Evolutionary conservation across 495 filamentous ascomycete species (phyloP), one percentile per base, ranked within the genome.

Genomic region (Aspergillus egyptiacus): DNA sequence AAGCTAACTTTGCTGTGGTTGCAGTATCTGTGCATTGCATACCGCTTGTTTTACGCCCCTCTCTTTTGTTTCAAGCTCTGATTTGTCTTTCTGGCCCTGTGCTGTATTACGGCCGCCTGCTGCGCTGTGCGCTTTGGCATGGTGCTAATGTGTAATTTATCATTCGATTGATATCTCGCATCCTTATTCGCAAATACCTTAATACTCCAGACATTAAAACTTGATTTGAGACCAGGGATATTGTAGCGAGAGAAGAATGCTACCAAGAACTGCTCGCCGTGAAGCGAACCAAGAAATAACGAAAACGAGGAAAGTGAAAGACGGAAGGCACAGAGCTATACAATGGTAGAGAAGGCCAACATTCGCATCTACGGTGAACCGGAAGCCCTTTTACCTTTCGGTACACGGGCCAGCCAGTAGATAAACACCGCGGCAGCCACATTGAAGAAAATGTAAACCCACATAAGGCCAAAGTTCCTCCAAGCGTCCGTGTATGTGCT

Each of bases 391-490:
- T 55, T 54, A 10, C 52, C 53, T 25, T 53, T 50, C 46, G 63
- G 64, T 22, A 63, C 50, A 17, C 50, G 46, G 7, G 51, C 62
- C 15, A 50, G 37, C 41, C 50, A 81, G 44, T 81, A 81, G 6
- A 74, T 48, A 14, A 60, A 13, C 6, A 73, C 61, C 0, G 76
- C 73, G n/a, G 65, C 53, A 14, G 62, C 63, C 24, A 76, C 62
- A 41, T 79, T 70, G 49, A 78, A 75, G 0, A 56, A 39, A 24
- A 78, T 71, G 38, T 73, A 79, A 5, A 62, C 73, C 70, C 73
- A 80, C 19, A 75, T 64, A 17, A 78, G 62, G 5, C 75, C 77
- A 54, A 70, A 80, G 51, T 79, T 76, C 23, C 70, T 49, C 72
- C 72, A 76, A 39, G 68, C 42, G 6, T 72, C 57, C 3, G 10